Conservation (phyloP, 2,329 filamentous ascomycete species). For the Colletotrichum camelliae region DNA sequence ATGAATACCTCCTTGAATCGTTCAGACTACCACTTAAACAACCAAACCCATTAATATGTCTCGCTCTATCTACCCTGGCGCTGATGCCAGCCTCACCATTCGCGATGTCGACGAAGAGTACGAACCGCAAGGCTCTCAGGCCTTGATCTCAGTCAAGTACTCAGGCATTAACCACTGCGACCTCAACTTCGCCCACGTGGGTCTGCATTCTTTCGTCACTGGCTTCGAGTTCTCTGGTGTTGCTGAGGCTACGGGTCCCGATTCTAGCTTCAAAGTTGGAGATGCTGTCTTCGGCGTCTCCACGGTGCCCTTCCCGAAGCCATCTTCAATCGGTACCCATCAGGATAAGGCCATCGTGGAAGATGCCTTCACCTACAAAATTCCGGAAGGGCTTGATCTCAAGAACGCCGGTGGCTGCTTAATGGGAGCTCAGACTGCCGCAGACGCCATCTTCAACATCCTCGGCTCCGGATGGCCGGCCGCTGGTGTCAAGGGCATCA, state of each 20-base stretch:
- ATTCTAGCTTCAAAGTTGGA: not conserved
- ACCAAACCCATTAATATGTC: not conserved
- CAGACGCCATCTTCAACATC: not conserved
- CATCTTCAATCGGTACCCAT: not conserved
- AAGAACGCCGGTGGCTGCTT: not conserved
- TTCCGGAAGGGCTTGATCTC: not conserved
- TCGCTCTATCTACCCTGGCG: not conserved
- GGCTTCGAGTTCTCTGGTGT: not conserved
- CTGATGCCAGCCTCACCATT: not conserved
- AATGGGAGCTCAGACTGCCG: not conserved
- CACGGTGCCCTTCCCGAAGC: not conserved
- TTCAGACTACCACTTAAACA: not conserved
- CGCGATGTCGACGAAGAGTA: not conserved
- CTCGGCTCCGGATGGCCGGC: not conserved
- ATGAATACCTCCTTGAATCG: not conserved
- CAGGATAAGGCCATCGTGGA: not conserved
- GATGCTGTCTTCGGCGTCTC: not conserved
- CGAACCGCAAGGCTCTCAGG: not conserved
- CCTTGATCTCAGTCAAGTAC: not conserved
- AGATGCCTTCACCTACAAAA: not conserved
- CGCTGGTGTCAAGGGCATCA: not conserved
- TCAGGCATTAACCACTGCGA: conserved; percentile 2
- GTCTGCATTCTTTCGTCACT: not conserved
- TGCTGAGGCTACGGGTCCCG: not conserved
- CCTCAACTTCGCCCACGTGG: not conserved